phyloP scores from a whole-genome alignment of 2,329 filamentous ascomycete genomes.

The Ilyonectria destructans region DNA sequence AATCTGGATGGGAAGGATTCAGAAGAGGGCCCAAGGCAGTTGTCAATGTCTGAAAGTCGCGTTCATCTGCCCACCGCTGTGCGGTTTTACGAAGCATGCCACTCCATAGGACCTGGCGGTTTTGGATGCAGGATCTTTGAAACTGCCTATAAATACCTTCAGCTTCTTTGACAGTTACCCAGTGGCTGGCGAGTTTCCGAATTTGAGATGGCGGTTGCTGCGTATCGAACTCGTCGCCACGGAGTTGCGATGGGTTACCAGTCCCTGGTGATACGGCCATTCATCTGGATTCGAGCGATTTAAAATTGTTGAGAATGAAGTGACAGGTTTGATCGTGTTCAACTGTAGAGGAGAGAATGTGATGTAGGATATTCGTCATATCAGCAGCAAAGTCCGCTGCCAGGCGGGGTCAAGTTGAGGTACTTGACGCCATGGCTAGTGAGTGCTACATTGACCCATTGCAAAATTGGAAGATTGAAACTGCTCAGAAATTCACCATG shows the following conservation, averaged over 20 bases:
- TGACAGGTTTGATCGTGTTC: neutral
- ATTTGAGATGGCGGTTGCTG: neutral
- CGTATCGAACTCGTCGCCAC: neutral
- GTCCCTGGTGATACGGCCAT: neutral
- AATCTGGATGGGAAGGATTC: slow-evolving; percentile 4
- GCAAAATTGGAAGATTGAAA: too few relatives aligned
- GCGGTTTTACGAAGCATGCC: neutral
- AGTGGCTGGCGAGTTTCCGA: neutral
- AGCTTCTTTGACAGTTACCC: neutral
- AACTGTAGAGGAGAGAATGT: neutral
- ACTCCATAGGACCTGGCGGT: slow-evolving; percentile 17
- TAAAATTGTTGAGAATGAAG: neutral
- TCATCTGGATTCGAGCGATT: neutral
- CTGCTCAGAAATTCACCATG: too few relatives aligned
- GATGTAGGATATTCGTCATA: neutral
- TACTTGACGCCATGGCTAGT: too few relatives aligned
- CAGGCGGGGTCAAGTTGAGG: too few relatives aligned
- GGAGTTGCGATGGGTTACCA: too few relatives aligned
- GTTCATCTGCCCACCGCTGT: slow-evolving; percentile 22
- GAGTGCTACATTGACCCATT: too few relatives aligned
- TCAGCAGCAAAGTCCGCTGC: neutral
- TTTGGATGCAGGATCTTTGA: neutral
- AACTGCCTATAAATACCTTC: neutral
- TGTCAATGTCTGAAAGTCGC: slow-evolving; percentile 18
- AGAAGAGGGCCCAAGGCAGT: slow-evolving; percentile 17